Evolutionary conservation across 2,329 filamentous ascomycete genomes (phyloP).

Genomic region (Cladosporium austrohemisphaericum): DNA sequence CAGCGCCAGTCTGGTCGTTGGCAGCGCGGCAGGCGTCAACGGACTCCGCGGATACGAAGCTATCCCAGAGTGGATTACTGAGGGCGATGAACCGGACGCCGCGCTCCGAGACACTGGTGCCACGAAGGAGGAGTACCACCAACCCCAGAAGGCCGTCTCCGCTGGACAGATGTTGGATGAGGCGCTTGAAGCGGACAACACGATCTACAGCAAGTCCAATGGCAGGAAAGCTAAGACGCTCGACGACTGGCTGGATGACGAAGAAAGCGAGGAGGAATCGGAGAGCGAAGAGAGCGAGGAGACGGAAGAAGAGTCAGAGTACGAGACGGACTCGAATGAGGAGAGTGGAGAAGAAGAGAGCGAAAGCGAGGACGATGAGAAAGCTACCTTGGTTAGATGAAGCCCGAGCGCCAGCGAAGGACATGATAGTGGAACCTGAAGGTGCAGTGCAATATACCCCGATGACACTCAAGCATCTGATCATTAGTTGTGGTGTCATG

Average conservation of each 20-base stretch:
- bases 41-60: constrained; percentile 74
- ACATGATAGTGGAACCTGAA: neutral
- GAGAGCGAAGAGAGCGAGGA: constrained; percentile 51
- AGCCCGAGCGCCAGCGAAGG: too few relatives aligned
- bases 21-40: constrained; percentile 67
- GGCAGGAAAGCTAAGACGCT: constrained; percentile 69
- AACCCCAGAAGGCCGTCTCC: constrained; percentile 40
- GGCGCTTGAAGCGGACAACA: constrained; percentile 44
- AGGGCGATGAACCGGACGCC: constrained; percentile 74
- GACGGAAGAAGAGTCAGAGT: constrained; percentile 39
- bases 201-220: constrained; percentile 54
- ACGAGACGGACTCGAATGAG: constrained; percentile 47
- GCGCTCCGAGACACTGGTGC: constrained; percentile 62
- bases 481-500: too few relatives aligned
- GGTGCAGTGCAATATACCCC: neutral
- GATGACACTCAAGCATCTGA: too few relatives aligned
- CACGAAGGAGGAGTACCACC: constrained; percentile 36
- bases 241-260: constrained; percentile 86
- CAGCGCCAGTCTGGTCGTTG: constrained; percentile 79
- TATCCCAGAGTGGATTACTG: constrained; percentile 79
- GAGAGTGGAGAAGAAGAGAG: constrained; percentile 43
- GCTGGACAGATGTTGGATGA: constrained; percentile 64
- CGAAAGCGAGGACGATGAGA: constrained; percentile 38
- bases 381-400: constrained; percentile 36
- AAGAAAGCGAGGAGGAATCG: constrained; percentile 50